Evolutionary conservation across 1,139 yeast genomes (phyloP), one percentile per base, ranked within the genome.

Genomic region (Pichia sp.): DNA sequence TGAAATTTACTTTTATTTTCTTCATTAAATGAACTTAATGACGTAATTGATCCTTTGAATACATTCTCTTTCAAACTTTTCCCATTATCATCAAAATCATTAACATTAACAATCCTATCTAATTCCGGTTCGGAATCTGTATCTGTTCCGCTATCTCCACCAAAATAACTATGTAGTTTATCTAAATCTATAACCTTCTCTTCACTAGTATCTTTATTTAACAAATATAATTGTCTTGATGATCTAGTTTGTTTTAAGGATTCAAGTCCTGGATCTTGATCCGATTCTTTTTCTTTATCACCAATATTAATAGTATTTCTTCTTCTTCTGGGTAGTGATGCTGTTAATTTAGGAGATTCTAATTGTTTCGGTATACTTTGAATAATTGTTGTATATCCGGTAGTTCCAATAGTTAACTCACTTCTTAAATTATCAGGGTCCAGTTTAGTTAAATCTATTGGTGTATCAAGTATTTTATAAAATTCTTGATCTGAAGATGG

Each of bases 91-190:
- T 38, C 26, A 28, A 32, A 21, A 25, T 43, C 45, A 27, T 29
- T 28, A 9, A 42, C 38, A 15, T 33, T 42, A 13, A 35, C 9
- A 38, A 31, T 28, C 5, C 29, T 33, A 20, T 38, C 31, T 1
- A 35, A 32, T 11, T 49, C 46, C 3, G 21, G 15, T 4, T 35
- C 42, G 15, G 43, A 18, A 10, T 42, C 45, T 5, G 33, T 19
- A 8, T 40, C 47, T 8, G 48, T 38, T 2, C 43, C 52, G 4
- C 56, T 49, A 21, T 51, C 45, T 11, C 51, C 46, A 7, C 51
- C 54, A 44, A 59, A 55, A 37, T 54, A 59, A 31, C 60, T 54
- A 23, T 54, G 55, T 23, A 59, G 46, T 33, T 59, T 59, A 15
- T 47, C 46, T 33, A 59, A 34, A 41, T 58, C 59, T 15, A 58